phyloP scores from a whole-genome alignment of 148 eudicot genomes.

The Pharnaceum exiguum region DNA sequence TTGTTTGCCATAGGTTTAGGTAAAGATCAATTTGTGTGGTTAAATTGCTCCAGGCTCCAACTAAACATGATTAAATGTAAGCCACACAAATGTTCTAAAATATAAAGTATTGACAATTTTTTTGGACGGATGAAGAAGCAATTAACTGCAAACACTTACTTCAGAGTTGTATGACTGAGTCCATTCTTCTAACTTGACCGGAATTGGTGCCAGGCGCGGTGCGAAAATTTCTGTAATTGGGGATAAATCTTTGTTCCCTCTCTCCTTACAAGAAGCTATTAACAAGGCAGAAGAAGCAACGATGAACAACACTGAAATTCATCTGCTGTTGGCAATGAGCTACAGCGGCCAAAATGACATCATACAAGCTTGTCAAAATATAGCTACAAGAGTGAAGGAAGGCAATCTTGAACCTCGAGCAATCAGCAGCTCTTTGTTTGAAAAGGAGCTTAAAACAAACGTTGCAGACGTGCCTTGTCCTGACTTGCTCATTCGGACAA shows the following conservation, averaged over 20 bases:
- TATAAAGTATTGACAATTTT: no score
- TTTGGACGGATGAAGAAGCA: no score
- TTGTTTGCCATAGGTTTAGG: no score
- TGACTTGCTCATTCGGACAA: conserved; percentile 13
- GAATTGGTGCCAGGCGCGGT: conserved; percentile 14
- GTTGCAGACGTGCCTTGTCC: neutral
- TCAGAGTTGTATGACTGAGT: no score
- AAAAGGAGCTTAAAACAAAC: neutral
- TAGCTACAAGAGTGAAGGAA: conserved; percentile 7
- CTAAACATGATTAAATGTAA: no score
- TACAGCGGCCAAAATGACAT: conserved; percentile 15
- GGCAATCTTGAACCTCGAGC: conserved; percentile 8
- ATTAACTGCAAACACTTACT: no score
- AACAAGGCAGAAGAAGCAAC: conserved; percentile 11
- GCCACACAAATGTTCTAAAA: no score
- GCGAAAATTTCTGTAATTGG: conserved; percentile 2
- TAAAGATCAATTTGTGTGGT: no score
- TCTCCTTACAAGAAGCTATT: neutral
- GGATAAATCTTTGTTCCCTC: neutral
- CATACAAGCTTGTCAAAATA: neutral
- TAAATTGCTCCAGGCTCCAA: no score
- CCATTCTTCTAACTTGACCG: no score
- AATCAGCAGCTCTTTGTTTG: neutral
- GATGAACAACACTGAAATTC: neutral
- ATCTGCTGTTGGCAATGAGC: conserved; percentile 1